Base-by-base conservation (phyloP, 495 filamentous ascomycete species). In the Hypoxylon rickii region DNA sequence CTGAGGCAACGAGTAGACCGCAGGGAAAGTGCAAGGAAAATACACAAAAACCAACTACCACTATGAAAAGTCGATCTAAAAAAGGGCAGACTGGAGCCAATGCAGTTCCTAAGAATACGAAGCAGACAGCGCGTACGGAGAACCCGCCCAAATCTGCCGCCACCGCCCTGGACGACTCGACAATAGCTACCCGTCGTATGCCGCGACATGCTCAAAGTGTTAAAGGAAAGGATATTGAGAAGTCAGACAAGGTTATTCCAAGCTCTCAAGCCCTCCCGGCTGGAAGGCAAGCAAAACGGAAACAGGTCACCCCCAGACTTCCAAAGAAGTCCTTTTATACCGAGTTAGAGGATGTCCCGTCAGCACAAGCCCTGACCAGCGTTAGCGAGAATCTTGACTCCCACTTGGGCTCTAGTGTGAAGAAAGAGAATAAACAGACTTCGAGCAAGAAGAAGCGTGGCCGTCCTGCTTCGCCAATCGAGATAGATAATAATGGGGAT, bases 311-410 rank as follows among this genome's bases (percentile, higher is more conserved):
- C n/a, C 2, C 17, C 12, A 57, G 59, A 12, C 8, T 53, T 10
- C 48, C 59, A 0, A 63, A 63, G 32, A 57, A 53, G 21, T 46
- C 59, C 1, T 58, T 57, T 40, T 63, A 50, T 17, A 34, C 29
- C 21, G 33, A 41, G 17, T n/a, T 20, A 24, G 18, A 49, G 12
- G 22, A 39, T 17, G 34, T 10, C 13, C 20, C 19, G 15, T 49
- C 39, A 3, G 6, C 38, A 44, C 43, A 49, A 17, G 12, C n/a
- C 3, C 39, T 13, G 5, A 41, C 44, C 12, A 12, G 19, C 2
- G 8, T 7, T 1, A 36, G 18, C 3, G 29, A 22, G 0, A 31
- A 33, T 29, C 5, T 18, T 3, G 32, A 41, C 22, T n/a, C 37
- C 18, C 44, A 26, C n/a, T 17, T 3, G 1, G 15, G 11, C 1